Evolutionary conservation across 1,139 yeast genomes (phyloP).

Genomic region (Kurtzmaniella quercitrusa): DNA sequence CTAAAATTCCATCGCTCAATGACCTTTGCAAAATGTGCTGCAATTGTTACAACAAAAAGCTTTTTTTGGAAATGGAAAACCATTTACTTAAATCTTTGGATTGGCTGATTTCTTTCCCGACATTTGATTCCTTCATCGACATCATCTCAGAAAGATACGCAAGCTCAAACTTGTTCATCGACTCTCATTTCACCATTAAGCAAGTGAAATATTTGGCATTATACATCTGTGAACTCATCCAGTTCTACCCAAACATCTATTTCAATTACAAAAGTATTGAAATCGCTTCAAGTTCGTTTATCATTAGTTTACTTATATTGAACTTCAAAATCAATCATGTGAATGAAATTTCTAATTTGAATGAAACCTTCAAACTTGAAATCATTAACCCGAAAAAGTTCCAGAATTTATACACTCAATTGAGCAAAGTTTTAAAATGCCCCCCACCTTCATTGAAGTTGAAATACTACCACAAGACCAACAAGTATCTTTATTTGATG

Average conservation of each 20-base stretch:
- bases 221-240: slow-evolving; percentile 61
- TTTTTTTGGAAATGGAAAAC: slow-evolving; percentile 66
- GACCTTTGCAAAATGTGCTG: slow-evolving; percentile 61
- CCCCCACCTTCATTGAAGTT: slow-evolving; percentile 44
- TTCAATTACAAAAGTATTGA: slow-evolving; percentile 53
- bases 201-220: slow-evolving; percentile 51
- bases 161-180: slow-evolving; percentile 12
- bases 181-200: slow-evolving; percentile 8
- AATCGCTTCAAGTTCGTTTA: slow-evolving; percentile 52
- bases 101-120: slow-evolving; percentile 55
- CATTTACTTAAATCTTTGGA: slow-evolving; percentile 55
- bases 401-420: slow-evolving; percentile 24
- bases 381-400: slow-evolving; percentile 11
- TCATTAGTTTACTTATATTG: slow-evolving; percentile 20
- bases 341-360: slow-evolving; percentile 4
- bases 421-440: slow-evolving; percentile 38
- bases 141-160: slow-evolving; percentile 32
- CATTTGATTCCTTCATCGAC: slow-evolving; percentile 61
- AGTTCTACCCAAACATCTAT: slow-evolving; percentile 57
- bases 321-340: slow-evolving; percentile 4
- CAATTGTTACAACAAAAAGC: slow-evolving; percentile 52
- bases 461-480: slow-evolving; percentile 37
- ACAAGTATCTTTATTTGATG: slow-evolving; percentile 36
- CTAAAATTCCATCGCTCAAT: slow-evolving; percentile 55
- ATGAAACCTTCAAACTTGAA: slow-evolving; percentile 1